Conservation (phyloP, 148 eudicot species). For the Euryodendron excelsum region DNA sequence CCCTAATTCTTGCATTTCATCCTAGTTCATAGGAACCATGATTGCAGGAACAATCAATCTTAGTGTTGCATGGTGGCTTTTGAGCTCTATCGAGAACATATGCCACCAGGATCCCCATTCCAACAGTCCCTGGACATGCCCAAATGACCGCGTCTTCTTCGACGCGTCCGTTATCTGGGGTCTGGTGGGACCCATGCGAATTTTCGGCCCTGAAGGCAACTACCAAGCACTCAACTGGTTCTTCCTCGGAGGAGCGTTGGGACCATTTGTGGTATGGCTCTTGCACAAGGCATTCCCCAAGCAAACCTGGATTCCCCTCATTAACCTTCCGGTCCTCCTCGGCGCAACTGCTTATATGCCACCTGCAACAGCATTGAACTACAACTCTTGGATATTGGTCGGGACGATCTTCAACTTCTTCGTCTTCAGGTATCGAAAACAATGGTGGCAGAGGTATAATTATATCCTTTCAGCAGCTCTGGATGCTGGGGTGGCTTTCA, state of each 20-base stretch:
- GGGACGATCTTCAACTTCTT: constrained; percentile 41
- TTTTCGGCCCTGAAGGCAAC: constrained; percentile 36
- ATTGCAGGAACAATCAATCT: constrained; percentile 44
- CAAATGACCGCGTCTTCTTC: constrained; percentile 36
- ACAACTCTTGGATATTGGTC: constrained; percentile 39
- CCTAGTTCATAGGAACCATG: constrained; percentile 34
- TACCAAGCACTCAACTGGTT: constrained; percentile 41
- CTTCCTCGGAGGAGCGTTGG: constrained; percentile 32
- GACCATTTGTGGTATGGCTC: constrained; percentile 30
- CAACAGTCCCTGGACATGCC: constrained; percentile 50
- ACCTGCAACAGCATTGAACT: constrained; percentile 39
- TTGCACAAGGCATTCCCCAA: constrained; percentile 32
- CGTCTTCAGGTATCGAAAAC: constrained; percentile 31
- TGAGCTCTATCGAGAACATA: constrained; percentile 25
- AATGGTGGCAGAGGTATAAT: constrained; percentile 53
- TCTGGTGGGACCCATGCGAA: constrained; percentile 39
- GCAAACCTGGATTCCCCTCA: constrained; percentile 37
- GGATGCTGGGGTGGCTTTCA: constrained; percentile 57
- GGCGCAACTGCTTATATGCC: constrained; percentile 48
- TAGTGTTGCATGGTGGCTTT: constrained; percentile 38
- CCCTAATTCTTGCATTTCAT: neutral
- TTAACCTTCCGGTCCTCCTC: constrained; percentile 41
- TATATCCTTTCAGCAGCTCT: constrained; percentile 50
- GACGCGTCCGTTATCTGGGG: constrained; percentile 59
- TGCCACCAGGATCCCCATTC: constrained; percentile 29